Percentiles rank a stretch among this genome's conserved stretches.
Conservation (phyloP, 345 rosid species). For the Eutrema heterophyllum region DNA sequence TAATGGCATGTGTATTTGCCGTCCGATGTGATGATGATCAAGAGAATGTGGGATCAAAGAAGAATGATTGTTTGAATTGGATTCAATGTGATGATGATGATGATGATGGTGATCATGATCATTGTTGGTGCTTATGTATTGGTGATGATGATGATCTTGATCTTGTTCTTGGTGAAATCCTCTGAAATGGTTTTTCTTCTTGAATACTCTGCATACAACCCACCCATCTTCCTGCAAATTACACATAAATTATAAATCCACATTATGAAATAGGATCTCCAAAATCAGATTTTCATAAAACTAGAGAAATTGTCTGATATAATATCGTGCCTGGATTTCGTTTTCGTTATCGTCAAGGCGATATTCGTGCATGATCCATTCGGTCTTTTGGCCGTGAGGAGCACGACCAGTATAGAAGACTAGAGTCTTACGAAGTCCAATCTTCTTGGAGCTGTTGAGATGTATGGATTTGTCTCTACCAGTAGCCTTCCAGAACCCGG, state of each 20-base stretch:
- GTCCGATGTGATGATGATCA: conserved; percentile 23
- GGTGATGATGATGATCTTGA: conserved; percentile 37
- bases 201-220: conserved; percentile 91
- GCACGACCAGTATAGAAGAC: conserved; percentile 99
- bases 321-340: conserved; percentile 50
- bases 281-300: background rate
- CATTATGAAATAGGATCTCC: background rate
- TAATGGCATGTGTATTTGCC: conserved; percentile 28
- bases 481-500: conserved; percentile 99
- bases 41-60: conserved; percentile 18
- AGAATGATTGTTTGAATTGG: conserved; percentile 24
- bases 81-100: conserved; percentile 16
- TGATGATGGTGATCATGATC: conserved; percentile 26
- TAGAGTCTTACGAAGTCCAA: conserved; percentile 96
- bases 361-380: conserved; percentile 99
- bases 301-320: background rate
- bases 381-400: conserved; percentile 96
- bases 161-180: conserved; percentile 47
- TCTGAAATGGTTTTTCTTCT: conserved; percentile 66
- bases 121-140: conserved; percentile 23
- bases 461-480: conserved; percentile 97
- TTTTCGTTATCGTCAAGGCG: conserved; percentile 71
- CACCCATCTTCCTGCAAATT: conserved; percentile 78
- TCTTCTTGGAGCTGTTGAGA: conserved; percentile 62
- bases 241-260: background rate